Evolutionary conservation across 495 filamentous ascomycete genomes (phyloP), one percentile per base, ranked within the genome.

Genomic region (Aspergillus steynii): DNA sequence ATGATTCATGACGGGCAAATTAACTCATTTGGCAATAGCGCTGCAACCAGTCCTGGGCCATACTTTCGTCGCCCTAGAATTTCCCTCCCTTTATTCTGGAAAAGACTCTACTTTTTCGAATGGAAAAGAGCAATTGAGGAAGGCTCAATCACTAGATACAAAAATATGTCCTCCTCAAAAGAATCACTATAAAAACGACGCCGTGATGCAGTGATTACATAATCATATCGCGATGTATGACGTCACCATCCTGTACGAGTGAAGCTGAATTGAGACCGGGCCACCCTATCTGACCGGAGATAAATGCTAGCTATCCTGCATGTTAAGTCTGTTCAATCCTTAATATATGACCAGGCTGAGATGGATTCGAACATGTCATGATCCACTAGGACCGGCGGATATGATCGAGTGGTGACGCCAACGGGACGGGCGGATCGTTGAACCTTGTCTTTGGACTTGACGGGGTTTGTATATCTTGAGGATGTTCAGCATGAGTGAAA

Each of bases 361-460:
- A 51, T 4, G 49, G 32, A 28, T 58, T 27, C 45, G 29, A 27
- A 32, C 1, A 59, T 59, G 50, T 34, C 55, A 48, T 32, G 55
- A 54, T 45, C 46, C 34, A 45, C 27, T 15, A 20, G 2, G 50
- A 60, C 42, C 51, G 34, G 45, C 37, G 55, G 50, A 34, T 7
- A 50, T 58, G 55, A 54, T 58, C 46, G 26, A 64, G 57, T 64
- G 61, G 61, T 64, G 61, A 64, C 61, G 61, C 56, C 56, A 60
- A 32, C 61, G 61, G 61, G 37, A 56, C 48, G 52, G 20, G 52
- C 46, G 61, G 56, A 61, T 56, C 29, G n/a, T n/a, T 45, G n/a
- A 64, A 56, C 31, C 34, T 64, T 56, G 34, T 28, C 15, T 55
- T 14, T n/a, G 2, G 14, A 28, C 37, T 14, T 3, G 37, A 42